phyloP scores from a whole-genome alignment of 371 early-diverging fungal species.

The Rhizopus arrhizus region DNA sequence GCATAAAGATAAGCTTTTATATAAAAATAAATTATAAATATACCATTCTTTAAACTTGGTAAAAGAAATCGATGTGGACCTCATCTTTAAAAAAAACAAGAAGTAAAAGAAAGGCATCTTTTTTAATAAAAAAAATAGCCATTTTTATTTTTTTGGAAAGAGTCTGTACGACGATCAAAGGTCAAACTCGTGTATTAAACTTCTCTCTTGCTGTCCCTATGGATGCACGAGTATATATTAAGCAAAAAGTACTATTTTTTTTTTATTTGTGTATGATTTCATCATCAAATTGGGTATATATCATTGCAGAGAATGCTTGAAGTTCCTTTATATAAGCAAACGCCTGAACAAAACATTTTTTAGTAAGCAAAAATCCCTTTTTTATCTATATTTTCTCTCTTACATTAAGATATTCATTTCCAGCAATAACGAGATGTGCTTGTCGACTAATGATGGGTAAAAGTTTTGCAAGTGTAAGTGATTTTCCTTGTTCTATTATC shows the following conservation, averaged over 20 bases:
- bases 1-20: neutral
- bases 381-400: neutral
- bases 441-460: slow-evolving; percentile 78
- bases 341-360: neutral
- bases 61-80: neutral
- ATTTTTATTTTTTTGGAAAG: neutral
- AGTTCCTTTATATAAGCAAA: neutral
- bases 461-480: slow-evolving; percentile 72
- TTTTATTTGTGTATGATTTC: no score
- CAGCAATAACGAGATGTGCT: slow-evolving; percentile 79
- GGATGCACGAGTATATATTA: neutral
- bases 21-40: neutral
- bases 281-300: neutral
- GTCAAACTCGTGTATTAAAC: no score
- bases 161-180: neutral
- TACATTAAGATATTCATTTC: slow-evolving; percentile 83
- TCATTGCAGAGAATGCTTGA: neutral
- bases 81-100: neutral
- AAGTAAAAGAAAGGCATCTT: neutral
- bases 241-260: neutral
- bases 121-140: neutral
- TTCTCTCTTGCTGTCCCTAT: no score
- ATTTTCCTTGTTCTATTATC: slow-evolving; percentile 29
- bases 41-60: slow-evolving; percentile 15
- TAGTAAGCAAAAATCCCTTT: neutral